These are phyloP conservation scores for Solanum bulbocastanum DNA, from an alignment of 257 asterid species.

Conservation along the genomic window DNA sequence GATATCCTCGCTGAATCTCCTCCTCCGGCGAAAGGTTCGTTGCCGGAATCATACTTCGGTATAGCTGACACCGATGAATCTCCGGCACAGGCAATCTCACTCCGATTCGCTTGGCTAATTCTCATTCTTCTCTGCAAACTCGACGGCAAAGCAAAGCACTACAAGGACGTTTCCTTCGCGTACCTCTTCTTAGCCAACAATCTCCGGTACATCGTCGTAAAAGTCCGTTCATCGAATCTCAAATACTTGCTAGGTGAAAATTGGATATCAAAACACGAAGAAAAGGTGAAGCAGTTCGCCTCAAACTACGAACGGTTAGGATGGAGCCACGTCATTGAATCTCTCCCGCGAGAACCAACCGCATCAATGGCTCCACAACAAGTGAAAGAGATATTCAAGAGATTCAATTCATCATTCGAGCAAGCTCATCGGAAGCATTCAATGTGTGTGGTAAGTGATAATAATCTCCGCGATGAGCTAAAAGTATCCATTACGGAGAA, in stretches of 20 bases:
- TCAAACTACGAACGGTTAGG: conserved; percentile 50
- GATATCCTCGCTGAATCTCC: conserved; percentile 41
- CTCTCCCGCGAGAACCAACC: conserved; percentile 38
- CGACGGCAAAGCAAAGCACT: conserved; percentile 54
- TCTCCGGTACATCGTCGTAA: conserved; percentile 42
- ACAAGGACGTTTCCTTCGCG: conserved; percentile 47
- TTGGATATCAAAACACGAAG: conserved; percentile 55
- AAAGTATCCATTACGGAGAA: conserved; percentile 34
- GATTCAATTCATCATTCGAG: conserved; percentile 47
- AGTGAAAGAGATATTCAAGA: conserved; percentile 44
- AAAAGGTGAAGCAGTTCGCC: conserved; percentile 42
- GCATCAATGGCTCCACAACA: conserved; percentile 17
- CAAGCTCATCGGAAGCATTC: conserved; percentile 55
- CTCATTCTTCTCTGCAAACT: conserved; percentile 61
- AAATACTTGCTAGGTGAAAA: conserved; percentile 57
- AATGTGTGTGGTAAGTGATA: conserved; percentile 43
- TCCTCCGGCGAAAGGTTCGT: conserved; percentile 8
- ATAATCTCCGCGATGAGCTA: conserved; percentile 46
- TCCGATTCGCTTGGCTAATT: conserved; percentile 56
- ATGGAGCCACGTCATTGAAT: conserved; percentile 61
- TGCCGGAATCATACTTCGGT: conserved; percentile 44
- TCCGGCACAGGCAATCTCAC: conserved; percentile 31
- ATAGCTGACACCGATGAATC: conserved; percentile 46
- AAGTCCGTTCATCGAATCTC: conserved; percentile 54
- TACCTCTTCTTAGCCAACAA: conserved; percentile 80